These are phyloP conservation scores for Tolypocladium album DNA, from an alignment of 2,329 filamentous ascomycete species.

Conservation along the genomic window DNA sequence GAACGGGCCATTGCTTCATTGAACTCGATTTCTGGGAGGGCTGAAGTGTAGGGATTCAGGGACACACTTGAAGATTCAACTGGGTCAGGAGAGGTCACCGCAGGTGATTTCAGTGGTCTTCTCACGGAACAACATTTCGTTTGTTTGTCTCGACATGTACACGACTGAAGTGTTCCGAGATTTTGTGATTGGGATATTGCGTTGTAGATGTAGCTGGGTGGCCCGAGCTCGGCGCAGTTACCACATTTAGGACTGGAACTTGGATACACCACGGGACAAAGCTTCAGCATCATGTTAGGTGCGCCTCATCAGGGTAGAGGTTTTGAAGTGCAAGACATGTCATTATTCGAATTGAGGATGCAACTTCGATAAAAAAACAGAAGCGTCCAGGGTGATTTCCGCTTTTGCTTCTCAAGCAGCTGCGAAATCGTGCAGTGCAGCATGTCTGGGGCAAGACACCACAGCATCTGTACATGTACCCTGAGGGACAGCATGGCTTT, in stretches of 20 bases:
- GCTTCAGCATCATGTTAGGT: neutral
- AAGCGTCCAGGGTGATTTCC: neutral
- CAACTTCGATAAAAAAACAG: too few relatives aligned
- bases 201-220: neutral
- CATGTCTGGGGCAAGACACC: neutral
- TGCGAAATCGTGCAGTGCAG: too few relatives aligned
- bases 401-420: neutral
- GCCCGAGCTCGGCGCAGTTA: neutral
- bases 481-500: neutral
- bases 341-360: neutral
- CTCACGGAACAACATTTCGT: conserved; percentile 25
- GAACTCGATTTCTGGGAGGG: too few relatives aligned
- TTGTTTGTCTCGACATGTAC: conserved; percentile 18
- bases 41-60: neutral
- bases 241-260: neutral
- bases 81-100: conserved; percentile 9
- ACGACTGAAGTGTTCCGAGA: neutral
- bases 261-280: neutral
- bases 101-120: conserved; percentile 16
- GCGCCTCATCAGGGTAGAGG: neutral
- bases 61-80: too few relatives aligned
- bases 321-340: neutral
- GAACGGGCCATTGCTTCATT: neutral
- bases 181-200: neutral
- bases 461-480: too few relatives aligned